A percentile compares a stretch with the other conserved stretches of the same genome.
Evolutionary conservation across 78 protist species (phyloP).

Genomic region (Dictyostelium purpureum): DNA sequence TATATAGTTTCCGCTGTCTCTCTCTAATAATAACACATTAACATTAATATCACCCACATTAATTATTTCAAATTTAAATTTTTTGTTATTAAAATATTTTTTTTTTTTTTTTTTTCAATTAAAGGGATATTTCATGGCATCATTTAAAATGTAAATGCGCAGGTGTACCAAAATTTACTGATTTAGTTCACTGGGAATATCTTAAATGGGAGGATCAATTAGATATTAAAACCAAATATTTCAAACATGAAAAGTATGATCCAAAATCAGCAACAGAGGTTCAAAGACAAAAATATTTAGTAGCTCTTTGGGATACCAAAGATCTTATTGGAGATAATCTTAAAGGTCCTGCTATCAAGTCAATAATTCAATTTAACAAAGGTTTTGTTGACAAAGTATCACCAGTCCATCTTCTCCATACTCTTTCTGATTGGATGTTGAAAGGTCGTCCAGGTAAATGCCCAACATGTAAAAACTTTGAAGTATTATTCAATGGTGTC

Average conservation of each 20-base stretch:
- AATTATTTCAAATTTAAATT: background rate
- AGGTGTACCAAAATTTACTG: background rate
- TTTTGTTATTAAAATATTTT: background rate
- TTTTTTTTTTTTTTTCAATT: background rate
- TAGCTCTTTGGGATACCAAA: slow-evolving; percentile 12
- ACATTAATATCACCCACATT: too few relatives aligned
- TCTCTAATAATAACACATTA: too few relatives aligned
- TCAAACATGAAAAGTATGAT: background rate
- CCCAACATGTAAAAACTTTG: slow-evolving; percentile 60
- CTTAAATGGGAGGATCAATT: slow-evolving; percentile 58
- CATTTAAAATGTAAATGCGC: slow-evolving; percentile 37
- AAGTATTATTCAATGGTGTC: slow-evolving; percentile 30
- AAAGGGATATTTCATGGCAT: slow-evolving; percentile 18
- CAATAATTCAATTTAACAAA: background rate
- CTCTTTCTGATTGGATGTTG: slow-evolving; percentile 54
- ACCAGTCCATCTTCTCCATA: slow-evolving; percentile 12
- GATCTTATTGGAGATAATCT: slow-evolving; percentile 9
- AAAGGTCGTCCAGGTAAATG: slow-evolving; percentile 67
- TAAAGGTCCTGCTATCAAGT: slow-evolving; percentile 7
- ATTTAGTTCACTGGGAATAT: slow-evolving; percentile 16
- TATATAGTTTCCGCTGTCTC: too few relatives aligned
- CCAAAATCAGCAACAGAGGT: background rate
- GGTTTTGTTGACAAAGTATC: slow-evolving; percentile 9
- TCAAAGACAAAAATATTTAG: slow-evolving; percentile 17
- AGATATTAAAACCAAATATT: background rate